A percentile compares a stretch with the other conserved stretches of the same genome.
These are phyloP conservation scores for Chenopodium album DNA, from an alignment of 148 eudicot species.

Conservation along the genomic window DNA sequence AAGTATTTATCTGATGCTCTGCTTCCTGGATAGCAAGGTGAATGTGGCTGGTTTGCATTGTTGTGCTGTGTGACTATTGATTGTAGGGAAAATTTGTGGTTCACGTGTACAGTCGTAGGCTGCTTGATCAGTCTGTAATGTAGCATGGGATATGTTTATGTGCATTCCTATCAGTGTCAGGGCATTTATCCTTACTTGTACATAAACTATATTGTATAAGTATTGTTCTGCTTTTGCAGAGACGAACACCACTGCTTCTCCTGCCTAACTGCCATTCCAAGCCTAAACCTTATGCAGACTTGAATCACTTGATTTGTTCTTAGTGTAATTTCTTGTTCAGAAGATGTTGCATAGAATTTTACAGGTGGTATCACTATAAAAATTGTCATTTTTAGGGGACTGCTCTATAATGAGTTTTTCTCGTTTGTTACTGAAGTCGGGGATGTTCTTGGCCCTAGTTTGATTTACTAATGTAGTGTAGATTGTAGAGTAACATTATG, in stretches of 20 bases:
- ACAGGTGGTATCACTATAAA: background rate
- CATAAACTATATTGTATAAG: constrained; percentile 23
- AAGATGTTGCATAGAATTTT: background rate
- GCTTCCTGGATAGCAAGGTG: background rate
- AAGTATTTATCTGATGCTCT: background rate
- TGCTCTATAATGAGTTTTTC: background rate
- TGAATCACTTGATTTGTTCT: background rate
- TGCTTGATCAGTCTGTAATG: constrained; percentile 33
- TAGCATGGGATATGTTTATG: constrained; percentile 26
- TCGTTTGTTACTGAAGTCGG: background rate
- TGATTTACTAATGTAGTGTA: background rate
- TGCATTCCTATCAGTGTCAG: constrained; percentile 20
- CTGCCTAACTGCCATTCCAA: background rate
- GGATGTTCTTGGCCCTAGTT: background rate
- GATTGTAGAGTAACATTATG: background rate
- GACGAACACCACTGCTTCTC: background rate
- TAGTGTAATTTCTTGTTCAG: background rate
- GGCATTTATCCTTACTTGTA: constrained; percentile 23
- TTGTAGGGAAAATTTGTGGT: constrained; percentile 23
- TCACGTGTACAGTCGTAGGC: constrained; percentile 30
- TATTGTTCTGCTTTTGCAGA: background rate
- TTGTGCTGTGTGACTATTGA: constrained; percentile 4
- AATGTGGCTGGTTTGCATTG: background rate
- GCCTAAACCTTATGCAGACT: background rate
- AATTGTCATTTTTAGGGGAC: background rate